Evolutionary conservation across 768 basidiomycete species (phyloP).

Genomic region (Trametes gibbosa): DNA sequence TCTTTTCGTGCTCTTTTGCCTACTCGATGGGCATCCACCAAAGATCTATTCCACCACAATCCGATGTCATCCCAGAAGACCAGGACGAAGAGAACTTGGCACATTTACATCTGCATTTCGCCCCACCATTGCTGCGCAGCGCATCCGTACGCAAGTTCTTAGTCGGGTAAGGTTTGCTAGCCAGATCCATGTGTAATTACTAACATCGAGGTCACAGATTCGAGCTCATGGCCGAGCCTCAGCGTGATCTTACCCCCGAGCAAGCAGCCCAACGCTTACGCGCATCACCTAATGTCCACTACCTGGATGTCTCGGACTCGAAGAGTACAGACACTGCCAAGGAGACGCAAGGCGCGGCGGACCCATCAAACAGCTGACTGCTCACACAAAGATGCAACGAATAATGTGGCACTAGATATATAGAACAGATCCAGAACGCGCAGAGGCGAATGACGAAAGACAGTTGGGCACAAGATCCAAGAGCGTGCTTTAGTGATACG

Average conservation of each 20-base stretch:
- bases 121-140: slow-evolving; percentile 80
- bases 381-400: neutral
- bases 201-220: slow-evolving; percentile 46
- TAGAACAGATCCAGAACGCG: neutral
- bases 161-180: slow-evolving; percentile 61
- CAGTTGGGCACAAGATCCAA: neutral
- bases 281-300: slow-evolving; percentile 57
- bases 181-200: neutral
- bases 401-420: neutral
- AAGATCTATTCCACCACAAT: slow-evolving; percentile 52
- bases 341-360: neutral
- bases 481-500: slow-evolving; percentile 9
- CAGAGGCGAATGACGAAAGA: neutral
- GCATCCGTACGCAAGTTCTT: slow-evolving; percentile 85
- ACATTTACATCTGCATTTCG: slow-evolving; percentile 86
- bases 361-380: slow-evolving; percentile 4
- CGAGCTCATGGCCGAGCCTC: slow-evolving; percentile 88
- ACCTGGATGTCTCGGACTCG: slow-evolving; percentile 33
- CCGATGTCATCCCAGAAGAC: slow-evolving; percentile 25
- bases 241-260: slow-evolving; percentile 87
- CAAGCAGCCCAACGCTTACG: slow-evolving; percentile 73
- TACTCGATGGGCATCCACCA: slow-evolving; percentile 97
- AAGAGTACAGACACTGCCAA: slow-evolving; percentile 1
- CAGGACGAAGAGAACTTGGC: slow-evolving; percentile 52
- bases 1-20: slow-evolving; percentile 84